phyloP scores from a whole-genome alignment of 108 stramenopile species.

The Parietichytrium sp. region DNA sequence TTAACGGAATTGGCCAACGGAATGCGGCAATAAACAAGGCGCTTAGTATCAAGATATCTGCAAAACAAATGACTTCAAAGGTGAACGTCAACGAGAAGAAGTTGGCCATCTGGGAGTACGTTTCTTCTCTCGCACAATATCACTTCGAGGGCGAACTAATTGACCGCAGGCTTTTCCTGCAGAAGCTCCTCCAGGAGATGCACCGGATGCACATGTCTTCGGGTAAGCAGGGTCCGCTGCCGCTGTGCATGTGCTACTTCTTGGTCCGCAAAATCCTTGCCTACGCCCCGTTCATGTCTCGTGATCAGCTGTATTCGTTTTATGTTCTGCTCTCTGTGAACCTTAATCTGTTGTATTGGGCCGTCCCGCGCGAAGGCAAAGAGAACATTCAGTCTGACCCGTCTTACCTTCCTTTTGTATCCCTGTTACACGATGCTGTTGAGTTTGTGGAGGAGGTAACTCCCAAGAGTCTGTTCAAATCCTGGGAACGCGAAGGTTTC shows the following conservation, averaged over 20 bases:
- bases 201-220: background rate
- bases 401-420: background rate
- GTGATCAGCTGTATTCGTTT: background rate
- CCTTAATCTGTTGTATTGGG: background rate
- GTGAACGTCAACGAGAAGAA: background rate
- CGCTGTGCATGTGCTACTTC: conserved; percentile 10
- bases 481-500: background rate
- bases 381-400: background rate
- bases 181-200: background rate
- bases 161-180: background rate
- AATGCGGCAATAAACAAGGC: background rate
- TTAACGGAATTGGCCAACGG: no score
- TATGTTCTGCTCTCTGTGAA: background rate
- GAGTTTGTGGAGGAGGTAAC: background rate
- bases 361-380: background rate
- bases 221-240: conserved; percentile 9
- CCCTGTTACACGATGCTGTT: background rate
- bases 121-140: background rate
- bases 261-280: background rate
- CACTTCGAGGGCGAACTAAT: background rate
- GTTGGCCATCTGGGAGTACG: background rate
- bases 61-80: conserved; percentile 2
- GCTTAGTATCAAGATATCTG: background rate
- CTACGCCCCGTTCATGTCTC: background rate
- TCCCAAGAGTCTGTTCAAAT: background rate